phyloP scores from a whole-genome alignment of 192 early-diverging fungal genomes.

The Dimargaris xerosporica region DNA sequence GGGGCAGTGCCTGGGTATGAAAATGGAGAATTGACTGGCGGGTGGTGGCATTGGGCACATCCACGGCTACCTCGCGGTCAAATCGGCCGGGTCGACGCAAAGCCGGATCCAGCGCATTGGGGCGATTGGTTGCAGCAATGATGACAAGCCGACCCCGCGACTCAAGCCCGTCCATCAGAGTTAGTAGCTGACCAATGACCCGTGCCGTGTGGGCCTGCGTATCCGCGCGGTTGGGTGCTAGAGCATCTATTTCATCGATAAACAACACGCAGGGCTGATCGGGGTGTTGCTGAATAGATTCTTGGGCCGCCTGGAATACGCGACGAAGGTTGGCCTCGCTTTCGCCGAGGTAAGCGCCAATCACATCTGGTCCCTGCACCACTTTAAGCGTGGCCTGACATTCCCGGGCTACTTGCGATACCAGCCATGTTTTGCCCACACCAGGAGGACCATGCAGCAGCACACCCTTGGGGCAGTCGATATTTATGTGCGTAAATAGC shows the following conservation, averaged over 20 bases:
- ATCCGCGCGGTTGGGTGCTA: slow-evolving; percentile 20
- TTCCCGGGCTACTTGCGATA: slow-evolving; percentile 42
- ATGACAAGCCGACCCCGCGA: slow-evolving; percentile 49
- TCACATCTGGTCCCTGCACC: slow-evolving; percentile 71
- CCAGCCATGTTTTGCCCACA: slow-evolving; percentile 86
- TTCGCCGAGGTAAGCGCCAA: slow-evolving; percentile 72
- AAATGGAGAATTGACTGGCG: slow-evolving; percentile 47
- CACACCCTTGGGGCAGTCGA: slow-evolving; percentile 76
- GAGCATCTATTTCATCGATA: slow-evolving; percentile 77
- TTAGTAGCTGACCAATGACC: slow-evolving; percentile 79
- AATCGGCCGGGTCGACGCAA: slow-evolving; percentile 71
- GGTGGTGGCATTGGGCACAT: slow-evolving; percentile 47
- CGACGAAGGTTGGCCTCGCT: slow-evolving; percentile 63
- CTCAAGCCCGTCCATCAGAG: slow-evolving; percentile 73
- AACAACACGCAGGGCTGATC: slow-evolving; percentile 62
- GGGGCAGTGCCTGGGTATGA: slow-evolving; percentile 37
- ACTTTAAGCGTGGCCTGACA: slow-evolving; percentile 54
- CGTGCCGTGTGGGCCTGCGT: slow-evolving; percentile 45
- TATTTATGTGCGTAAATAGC: slow-evolving; percentile 40
- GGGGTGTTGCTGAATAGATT: slow-evolving; percentile 15
- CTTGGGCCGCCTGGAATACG: slow-evolving; percentile 53
- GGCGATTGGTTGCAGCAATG: slow-evolving; percentile 78
- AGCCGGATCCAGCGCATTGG: slow-evolving; percentile 72
- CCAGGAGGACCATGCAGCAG: slow-evolving; percentile 89
- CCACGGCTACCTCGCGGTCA: slow-evolving; percentile 70